phyloP scores from a whole-genome alignment of 192 early-diverging fungal genomes.

The Backusella circina region DNA sequence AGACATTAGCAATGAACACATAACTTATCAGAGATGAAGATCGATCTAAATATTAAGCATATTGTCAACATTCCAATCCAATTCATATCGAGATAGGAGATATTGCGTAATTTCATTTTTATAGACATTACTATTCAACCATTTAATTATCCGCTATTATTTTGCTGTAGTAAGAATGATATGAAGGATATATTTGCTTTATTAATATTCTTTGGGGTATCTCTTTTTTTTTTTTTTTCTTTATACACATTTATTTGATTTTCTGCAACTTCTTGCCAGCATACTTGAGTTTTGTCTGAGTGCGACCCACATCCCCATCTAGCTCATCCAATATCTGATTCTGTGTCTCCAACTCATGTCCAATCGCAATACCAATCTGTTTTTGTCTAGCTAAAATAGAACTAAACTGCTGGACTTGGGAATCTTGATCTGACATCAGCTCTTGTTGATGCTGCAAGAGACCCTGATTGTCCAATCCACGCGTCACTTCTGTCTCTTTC shows the following conservation, averaged over 20 bases:
- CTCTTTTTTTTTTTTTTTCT: not conserved
- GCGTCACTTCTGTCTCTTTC: conserved; percentile 75
- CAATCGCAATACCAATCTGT: conserved; percentile 83
- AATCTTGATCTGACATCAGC: conserved; percentile 83
- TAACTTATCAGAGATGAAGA: not conserved
- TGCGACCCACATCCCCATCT: conserved; percentile 75
- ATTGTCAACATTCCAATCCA: not conserved
- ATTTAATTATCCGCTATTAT: no score
- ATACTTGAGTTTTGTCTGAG: conserved; percentile 67
- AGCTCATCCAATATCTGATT: conserved; percentile 86
- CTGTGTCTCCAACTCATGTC: conserved; percentile 88
- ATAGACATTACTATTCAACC: not conserved
- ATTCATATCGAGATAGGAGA: not conserved
- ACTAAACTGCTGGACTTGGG: conserved; percentile 69
- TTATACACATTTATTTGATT: conserved; percentile 40
- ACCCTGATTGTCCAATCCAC: conserved; percentile 70
- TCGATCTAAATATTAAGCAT: not conserved
- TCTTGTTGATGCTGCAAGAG: conserved; percentile 74
- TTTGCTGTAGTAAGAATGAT: not conserved
- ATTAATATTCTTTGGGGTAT: not conserved
- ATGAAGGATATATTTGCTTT: not conserved
- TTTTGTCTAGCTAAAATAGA: conserved; percentile 77
- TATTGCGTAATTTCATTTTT: no score
- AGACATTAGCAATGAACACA: not conserved
- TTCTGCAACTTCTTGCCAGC: conserved; percentile 79